phyloP scores from a whole-genome alignment of 2,329 filamentous ascomycete genomes.

The Pestalotiopsis sp. region DNA sequence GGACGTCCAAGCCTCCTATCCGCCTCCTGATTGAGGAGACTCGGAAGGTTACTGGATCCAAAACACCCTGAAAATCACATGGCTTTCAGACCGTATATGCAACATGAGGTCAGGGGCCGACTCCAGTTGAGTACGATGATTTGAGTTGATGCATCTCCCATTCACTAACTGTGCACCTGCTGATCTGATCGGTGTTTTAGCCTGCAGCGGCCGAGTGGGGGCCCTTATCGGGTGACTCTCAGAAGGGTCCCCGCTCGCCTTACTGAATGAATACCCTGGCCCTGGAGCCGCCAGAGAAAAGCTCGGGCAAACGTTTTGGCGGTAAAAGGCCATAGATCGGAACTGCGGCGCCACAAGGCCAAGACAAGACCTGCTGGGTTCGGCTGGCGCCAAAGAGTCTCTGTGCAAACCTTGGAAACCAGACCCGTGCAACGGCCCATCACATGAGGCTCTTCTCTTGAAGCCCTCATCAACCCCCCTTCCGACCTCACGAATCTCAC shows the following conservation, averaged over 20 bases:
- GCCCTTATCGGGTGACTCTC: background rate
- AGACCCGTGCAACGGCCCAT: conserved; percentile 1
- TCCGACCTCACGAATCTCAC: background rate
- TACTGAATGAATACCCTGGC: background rate
- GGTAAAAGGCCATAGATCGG: background rate
- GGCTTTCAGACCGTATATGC: background rate
- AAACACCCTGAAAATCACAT: background rate
- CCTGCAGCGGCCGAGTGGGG: background rate
- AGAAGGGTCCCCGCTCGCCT: background rate
- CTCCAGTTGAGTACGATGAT: background rate
- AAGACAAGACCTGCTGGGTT: background rate
- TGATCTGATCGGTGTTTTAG: background rate
- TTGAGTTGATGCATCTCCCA: background rate
- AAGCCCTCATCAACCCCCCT: background rate
- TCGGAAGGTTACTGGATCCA: background rate
- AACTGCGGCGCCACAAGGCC: background rate
- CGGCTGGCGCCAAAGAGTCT: background rate
- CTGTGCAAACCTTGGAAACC: background rate
- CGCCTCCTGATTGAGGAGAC: too few relatives aligned
- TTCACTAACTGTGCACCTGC: background rate
- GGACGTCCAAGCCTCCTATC: too few relatives aligned
- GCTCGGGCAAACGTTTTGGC: background rate
- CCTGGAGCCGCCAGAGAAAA: background rate
- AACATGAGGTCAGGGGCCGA: background rate
- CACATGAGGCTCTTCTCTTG: conserved; percentile 2